These are phyloP conservation scores for Hamiltosporidium tvaerminnensis DNA, from an alignment of 371 early-diverging fungal species.

Conservation along the genomic window DNA sequence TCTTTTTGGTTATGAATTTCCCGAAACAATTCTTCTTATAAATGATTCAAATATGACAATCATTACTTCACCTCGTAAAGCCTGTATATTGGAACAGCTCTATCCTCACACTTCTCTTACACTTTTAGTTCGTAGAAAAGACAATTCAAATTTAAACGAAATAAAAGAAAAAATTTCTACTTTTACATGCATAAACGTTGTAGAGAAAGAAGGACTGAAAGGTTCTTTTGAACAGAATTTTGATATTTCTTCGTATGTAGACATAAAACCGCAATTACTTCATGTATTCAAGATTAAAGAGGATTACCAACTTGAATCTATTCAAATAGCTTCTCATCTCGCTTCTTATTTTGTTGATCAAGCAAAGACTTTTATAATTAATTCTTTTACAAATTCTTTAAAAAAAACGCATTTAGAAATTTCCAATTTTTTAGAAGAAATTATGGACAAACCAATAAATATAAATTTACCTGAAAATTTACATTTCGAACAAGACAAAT, in stretches of 20 bases:
- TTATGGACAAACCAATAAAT: too few relatives aligned
- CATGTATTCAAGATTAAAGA: slow-evolving; percentile 24
- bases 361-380: slow-evolving; percentile 8
- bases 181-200: too few relatives aligned
- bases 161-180: slow-evolving; percentile 6
- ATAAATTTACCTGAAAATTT: too few relatives aligned
- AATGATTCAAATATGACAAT: slow-evolving; percentile 14
- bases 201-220: too few relatives aligned
- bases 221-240: too few relatives aligned
- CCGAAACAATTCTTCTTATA: slow-evolving; percentile 47
- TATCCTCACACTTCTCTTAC: slow-evolving; percentile 2
- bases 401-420: too few relatives aligned
- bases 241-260: too few relatives aligned
- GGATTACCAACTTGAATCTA: slow-evolving; percentile 22
- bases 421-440: not conserved
- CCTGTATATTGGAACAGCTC: slow-evolving; percentile 39
- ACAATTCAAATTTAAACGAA: slow-evolving; percentile 22
- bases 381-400: too few relatives aligned
- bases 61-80: slow-evolving; percentile 45
- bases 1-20: slow-evolving; percentile 52
- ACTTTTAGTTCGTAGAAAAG: slow-evolving; percentile 35
- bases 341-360: slow-evolving; percentile 15
- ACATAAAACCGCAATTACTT: too few relatives aligned
- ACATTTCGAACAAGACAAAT: not conserved
- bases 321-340: slow-evolving; percentile 20